Evolutionary conservation across 2,329 filamentous ascomycete genomes (phyloP).

Genomic region (Epichloe gansuensis): DNA sequence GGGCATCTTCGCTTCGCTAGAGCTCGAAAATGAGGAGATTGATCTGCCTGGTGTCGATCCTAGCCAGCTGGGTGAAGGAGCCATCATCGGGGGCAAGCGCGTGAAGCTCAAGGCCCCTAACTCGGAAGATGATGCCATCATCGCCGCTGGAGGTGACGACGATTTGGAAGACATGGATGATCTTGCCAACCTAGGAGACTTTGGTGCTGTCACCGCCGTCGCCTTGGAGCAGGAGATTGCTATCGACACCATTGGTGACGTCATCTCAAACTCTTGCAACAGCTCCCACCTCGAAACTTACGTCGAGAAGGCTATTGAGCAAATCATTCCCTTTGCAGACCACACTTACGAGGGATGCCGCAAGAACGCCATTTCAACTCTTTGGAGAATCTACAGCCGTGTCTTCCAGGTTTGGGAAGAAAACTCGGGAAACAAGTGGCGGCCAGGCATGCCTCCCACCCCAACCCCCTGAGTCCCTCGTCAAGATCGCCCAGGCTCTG

Average conservation of each 20-base stretch:
- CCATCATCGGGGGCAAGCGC: constrained; percentile 71
- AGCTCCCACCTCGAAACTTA: constrained; percentile 64
- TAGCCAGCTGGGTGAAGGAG: constrained; percentile 56
- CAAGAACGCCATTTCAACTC: constrained; percentile 79
- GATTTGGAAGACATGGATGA: constrained; percentile 56
- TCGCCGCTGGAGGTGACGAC: constrained; percentile 42
- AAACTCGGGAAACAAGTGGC: constrained; percentile 64
- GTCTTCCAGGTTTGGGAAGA: constrained; percentile 83
- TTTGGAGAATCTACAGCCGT: constrained; percentile 88
- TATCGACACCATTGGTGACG: constrained; percentile 85
- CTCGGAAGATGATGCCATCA: constrained; percentile 42
- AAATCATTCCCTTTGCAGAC: constrained; percentile 67
- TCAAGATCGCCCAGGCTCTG: constrained; percentile 76
- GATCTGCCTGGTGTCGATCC: constrained; percentile 52
- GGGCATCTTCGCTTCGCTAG: constrained; percentile 70
- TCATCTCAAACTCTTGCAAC: constrained; percentile 75
- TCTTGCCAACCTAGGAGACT: constrained; percentile 73
- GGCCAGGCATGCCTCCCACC: constrained; percentile 74
- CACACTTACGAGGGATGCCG: constrained; percentile 89
- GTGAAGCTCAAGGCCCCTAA: constrained; percentile 57
- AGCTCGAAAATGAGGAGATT: constrained; percentile 79
- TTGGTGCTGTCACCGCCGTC: constrained; percentile 75
- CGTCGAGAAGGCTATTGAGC: constrained; percentile 78
- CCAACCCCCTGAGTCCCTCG: constrained; percentile 63
- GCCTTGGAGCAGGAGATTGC: constrained; percentile 97